phyloP scores from a whole-genome alignment of 805 yeast species.

The Brettanomyces nanus region DNA sequence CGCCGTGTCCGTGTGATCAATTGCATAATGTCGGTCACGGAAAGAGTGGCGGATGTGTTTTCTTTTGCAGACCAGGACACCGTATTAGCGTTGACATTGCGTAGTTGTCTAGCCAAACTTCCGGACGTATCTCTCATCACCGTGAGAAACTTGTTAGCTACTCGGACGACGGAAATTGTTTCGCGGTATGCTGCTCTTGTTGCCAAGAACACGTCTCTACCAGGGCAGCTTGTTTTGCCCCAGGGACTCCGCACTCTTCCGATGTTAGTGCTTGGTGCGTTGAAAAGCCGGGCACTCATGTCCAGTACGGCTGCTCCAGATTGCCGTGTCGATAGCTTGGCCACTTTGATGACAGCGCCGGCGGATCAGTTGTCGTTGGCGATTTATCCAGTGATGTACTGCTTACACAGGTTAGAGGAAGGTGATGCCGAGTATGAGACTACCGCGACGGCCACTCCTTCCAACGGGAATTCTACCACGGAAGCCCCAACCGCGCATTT shows the following conservation, averaged over 20 bases:
- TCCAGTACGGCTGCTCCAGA: constrained; percentile 50
- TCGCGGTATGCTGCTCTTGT: constrained; percentile 48
- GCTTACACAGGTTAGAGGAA: constrained; percentile 56
- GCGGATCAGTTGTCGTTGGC: constrained; percentile 50
- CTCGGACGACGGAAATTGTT: constrained; percentile 45
- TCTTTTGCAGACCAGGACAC: constrained; percentile 75
- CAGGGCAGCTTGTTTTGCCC: constrained; percentile 72
- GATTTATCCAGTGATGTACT: constrained; percentile 74
- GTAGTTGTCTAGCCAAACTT: constrained; percentile 35
- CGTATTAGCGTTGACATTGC: constrained; percentile 42
- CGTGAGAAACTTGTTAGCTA: constrained; percentile 23
- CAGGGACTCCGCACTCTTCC: constrained; percentile 69
- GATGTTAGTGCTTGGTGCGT: constrained; percentile 56
- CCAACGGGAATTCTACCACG: too few species aligned
- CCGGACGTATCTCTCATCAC: constrained; percentile 29
- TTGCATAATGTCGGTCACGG: constrained; percentile 72
- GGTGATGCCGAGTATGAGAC: constrained; percentile 44
- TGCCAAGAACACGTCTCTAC: constrained; percentile 34
- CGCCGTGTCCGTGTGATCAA: constrained; percentile 86
- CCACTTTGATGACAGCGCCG: constrained; percentile 43
- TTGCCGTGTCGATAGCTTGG: constrained; percentile 48
- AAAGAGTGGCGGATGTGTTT: constrained; percentile 64
- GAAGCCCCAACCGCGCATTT: too few species aligned
- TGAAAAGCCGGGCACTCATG: constrained; percentile 58
- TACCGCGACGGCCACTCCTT: constrained; percentile 19